Evolutionary conservation across 2,329 filamentous ascomycete species (phyloP).

Genomic region (Fusarium sp.): DNA sequence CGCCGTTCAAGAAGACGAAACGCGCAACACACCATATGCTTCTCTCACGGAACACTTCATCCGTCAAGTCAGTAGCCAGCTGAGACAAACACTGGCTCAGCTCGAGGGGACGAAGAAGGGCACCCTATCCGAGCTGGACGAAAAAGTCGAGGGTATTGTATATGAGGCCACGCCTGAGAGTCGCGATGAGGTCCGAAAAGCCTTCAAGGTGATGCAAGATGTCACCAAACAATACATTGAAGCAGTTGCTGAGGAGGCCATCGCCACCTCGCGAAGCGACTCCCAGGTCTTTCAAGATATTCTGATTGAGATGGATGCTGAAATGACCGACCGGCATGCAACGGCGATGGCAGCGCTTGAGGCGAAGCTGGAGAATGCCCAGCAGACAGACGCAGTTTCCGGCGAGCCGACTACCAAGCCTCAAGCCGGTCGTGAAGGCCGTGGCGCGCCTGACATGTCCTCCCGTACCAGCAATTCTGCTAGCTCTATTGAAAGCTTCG

Average conservation of each 20-base stretch:
- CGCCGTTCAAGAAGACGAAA: neutral
- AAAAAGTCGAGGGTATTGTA: neutral
- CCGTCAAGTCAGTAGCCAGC: neutral
- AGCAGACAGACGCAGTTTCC: neutral
- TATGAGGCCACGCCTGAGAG: neutral
- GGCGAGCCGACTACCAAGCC: neutral
- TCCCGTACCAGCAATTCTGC: neutral
- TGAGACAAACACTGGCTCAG: neutral
- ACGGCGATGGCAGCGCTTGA: neutral
- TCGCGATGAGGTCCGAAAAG: neutral
- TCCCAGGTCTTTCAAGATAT: neutral
- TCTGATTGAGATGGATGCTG: neutral
- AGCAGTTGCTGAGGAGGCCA: neutral
- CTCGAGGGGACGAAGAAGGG: neutral
- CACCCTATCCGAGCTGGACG: neutral
- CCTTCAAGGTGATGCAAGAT: neutral
- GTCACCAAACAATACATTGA: conserved; percentile 1
- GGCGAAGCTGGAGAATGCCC: neutral
- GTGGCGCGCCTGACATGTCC: neutral
- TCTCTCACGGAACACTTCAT: neutral
- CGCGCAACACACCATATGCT: neutral
- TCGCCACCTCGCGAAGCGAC: neutral
- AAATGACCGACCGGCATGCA: too few species aligned
- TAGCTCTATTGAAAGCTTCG: neutral
- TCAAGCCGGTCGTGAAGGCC: neutral